A percentile compares a stretch with the other conserved stretches of the same genome.
These are phyloP conservation scores for Leccinum ochraceum DNA, from an alignment of 768 basidiomycete species.

Conservation along the genomic window DNA sequence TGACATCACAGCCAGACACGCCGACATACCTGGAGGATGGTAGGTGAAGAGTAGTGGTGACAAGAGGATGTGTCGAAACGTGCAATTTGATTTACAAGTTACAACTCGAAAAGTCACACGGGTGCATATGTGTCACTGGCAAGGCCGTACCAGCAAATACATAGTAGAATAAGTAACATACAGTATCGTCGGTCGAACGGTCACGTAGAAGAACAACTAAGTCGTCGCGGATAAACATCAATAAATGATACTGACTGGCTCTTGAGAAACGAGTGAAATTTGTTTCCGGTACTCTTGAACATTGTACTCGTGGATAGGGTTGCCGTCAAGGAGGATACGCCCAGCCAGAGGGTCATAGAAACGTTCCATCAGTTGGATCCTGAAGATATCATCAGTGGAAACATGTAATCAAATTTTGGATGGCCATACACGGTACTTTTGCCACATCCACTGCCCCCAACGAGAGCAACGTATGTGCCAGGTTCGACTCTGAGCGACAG, in stretches of 20 bases:
- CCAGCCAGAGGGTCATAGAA: constrained; percentile 84
- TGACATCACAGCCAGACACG: too few relatives aligned
- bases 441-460: constrained; percentile 79
- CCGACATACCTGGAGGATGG: too few relatives aligned
- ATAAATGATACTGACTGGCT: constrained; percentile 45
- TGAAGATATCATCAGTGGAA: constrained; percentile 25
- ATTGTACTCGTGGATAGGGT: constrained; percentile 75
- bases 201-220: background rate
- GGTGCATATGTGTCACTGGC: too few relatives aligned
- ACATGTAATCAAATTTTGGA: background rate
- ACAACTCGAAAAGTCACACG: too few relatives aligned
- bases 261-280: constrained; percentile 89
- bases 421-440: constrained; percentile 75
- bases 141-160: too few relatives aligned
- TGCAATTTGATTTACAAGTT: too few relatives aligned
- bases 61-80: too few relatives aligned
- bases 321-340: constrained; percentile 69
- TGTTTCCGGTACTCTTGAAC: constrained; percentile 87
- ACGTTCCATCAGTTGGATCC: constrained; percentile 80
- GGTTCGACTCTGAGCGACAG: constrained; percentile 71
- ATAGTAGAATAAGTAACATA: too few relatives aligned
- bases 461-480: constrained; percentile 79
- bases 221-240: constrained; percentile 6
- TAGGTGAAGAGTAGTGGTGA: too few relatives aligned
- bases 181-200: too few relatives aligned